phyloP scores from a whole-genome alignment of 2,329 filamentous ascomycete species.

The Paraphoma sp. region DNA sequence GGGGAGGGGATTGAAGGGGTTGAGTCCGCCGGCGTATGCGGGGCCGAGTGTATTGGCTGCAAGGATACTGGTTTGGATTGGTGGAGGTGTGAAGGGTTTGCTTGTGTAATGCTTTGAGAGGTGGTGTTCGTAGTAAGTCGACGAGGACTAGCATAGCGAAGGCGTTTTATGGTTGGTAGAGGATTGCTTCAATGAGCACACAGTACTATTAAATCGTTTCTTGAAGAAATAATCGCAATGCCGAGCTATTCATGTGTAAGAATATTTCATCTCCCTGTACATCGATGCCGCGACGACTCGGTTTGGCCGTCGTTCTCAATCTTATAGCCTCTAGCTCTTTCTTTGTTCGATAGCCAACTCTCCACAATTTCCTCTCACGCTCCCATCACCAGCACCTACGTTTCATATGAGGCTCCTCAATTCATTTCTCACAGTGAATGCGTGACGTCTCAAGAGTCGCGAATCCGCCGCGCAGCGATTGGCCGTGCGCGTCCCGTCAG shows the following conservation, averaged over 20 bases:
- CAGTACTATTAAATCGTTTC: too few species aligned
- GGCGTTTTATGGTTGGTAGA: background rate
- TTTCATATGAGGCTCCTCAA: background rate
- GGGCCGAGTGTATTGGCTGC: conserved; percentile 37
- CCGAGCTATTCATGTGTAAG: too few species aligned
- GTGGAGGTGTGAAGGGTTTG: conserved; percentile 20
- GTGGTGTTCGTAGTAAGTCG: conserved; percentile 7
- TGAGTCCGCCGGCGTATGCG: conserved; percentile 24
- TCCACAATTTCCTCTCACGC: background rate
- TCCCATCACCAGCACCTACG: background rate
- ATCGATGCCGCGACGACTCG: too few species aligned
- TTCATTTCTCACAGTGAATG: too few species aligned
- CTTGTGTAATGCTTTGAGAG: too few species aligned
- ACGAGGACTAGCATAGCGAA: background rate
- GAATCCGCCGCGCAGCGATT: conserved; percentile 22
- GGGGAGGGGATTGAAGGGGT: conserved; percentile 11
- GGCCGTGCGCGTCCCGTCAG: conserved; percentile 10
- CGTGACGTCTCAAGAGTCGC: conserved; percentile 8
- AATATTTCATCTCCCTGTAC: too few species aligned
- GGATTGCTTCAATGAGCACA: background rate
- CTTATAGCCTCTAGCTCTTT: too few species aligned
- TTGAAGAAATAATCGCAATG: too few species aligned
- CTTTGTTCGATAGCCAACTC: background rate
- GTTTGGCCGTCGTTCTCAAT: background rate
- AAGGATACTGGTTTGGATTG: conserved; percentile 31